Conservation (phyloP, 2,329 filamentous ascomycete genomes). For the Xylaria sp. region DNA sequence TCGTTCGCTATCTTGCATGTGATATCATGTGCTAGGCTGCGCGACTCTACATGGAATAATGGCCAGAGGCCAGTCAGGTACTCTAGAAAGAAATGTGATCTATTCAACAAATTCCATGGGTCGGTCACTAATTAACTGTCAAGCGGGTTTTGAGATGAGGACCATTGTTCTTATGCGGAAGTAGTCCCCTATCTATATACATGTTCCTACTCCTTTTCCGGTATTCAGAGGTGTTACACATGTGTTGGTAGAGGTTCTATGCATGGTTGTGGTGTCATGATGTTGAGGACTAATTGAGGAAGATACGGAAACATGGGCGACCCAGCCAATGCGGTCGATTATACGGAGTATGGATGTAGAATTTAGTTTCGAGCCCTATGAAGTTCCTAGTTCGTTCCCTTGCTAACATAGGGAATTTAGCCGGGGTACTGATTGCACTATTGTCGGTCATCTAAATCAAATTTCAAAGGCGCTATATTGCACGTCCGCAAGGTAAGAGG, state of each 20-base stretch:
- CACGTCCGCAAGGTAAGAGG: no score
- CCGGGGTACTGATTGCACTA: not conserved
- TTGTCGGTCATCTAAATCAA: not conserved
- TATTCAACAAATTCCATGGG: not conserved
- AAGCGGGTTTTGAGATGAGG: not conserved
- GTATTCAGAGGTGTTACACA: not conserved
- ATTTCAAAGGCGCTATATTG: not conserved
- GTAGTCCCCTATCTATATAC: not conserved
- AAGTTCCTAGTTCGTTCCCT: not conserved
- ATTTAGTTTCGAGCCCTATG: not conserved
- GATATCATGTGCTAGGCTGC: not conserved
- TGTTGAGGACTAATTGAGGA: not conserved
- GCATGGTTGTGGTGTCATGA: not conserved
- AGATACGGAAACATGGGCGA: not conserved
- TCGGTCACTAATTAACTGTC: no score
- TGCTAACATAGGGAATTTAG: not conserved
- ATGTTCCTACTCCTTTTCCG: not conserved
- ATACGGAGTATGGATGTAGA: not conserved
- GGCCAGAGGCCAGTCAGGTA: not conserved
- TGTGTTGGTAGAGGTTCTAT: not conserved
- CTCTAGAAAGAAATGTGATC: not conserved
- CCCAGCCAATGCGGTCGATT: not conserved
- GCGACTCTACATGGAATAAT: not conserved
- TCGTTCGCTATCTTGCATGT: not conserved
- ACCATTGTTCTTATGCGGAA: not conserved